Evolutionary conservation across 78 protist genomes (phyloP).

Genomic region (Dictyostelium intermedium): DNA sequence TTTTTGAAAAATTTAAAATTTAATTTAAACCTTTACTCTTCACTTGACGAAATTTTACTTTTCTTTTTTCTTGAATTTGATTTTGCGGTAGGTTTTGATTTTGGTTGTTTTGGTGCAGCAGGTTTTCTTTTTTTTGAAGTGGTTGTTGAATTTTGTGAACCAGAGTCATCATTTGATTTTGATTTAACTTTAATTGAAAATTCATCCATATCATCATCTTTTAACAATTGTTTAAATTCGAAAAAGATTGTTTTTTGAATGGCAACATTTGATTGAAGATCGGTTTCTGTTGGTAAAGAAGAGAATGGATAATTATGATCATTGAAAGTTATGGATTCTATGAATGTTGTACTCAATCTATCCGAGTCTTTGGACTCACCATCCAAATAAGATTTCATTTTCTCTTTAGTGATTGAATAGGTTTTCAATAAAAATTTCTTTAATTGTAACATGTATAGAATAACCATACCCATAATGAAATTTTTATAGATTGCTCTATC

Average conservation of each 20-base stretch:
- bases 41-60: neutral
- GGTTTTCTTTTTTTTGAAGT: slow-evolving; percentile 28
- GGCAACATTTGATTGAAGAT: neutral
- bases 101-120: neutral
- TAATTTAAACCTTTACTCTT: neutral
- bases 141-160: neutral
- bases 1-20: neutral
- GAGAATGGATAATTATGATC: slow-evolving; percentile 50
- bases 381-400: slow-evolving; percentile 17
- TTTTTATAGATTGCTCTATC: neutral
- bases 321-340: slow-evolving; percentile 8
- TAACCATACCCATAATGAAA: neutral
- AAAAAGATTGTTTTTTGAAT: slow-evolving; percentile 34
- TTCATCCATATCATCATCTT: slow-evolving; percentile 60
- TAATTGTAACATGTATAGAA: slow-evolving; percentile 19
- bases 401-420: slow-evolving; percentile 38
- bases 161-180: neutral
- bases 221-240: slow-evolving; percentile 3
- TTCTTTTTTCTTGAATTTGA: slow-evolving; percentile 10
- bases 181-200: slow-evolving; percentile 24
- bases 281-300: neutral
- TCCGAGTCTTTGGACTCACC: slow-evolving; percentile 30
- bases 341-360: slow-evolving; percentile 1
- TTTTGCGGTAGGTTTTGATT: neutral
- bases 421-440: slow-evolving; percentile 44